Evolutionary conservation across 208 protist genomes (phyloP).

Genomic region (Naegleria lovaniensis): DNA sequence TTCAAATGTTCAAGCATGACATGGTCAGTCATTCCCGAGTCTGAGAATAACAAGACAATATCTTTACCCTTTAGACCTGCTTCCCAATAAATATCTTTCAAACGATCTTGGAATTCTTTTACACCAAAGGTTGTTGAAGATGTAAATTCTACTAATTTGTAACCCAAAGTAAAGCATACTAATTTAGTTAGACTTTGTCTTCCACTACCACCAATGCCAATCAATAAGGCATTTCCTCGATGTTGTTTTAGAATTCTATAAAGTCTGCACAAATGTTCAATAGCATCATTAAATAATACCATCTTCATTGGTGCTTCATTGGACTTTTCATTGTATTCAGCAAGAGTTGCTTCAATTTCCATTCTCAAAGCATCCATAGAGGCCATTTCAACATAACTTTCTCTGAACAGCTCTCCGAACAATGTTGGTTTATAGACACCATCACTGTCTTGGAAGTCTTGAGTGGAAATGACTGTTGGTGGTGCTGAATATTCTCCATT

Average conservation of each 20-base stretch:
- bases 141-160: conserved; percentile 83
- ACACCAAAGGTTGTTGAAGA: conserved; percentile 86
- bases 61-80: conserved; percentile 79
- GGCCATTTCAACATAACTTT: conserved; percentile 85
- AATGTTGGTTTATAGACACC: background rate
- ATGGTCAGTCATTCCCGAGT: conserved; percentile 92
- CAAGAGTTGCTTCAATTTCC: conserved; percentile 82
- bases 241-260: conserved; percentile 89
- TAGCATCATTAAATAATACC: conserved; percentile 95
- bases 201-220: conserved; percentile 94
- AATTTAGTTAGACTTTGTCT: conserved; percentile 88
- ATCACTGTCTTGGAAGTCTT: background rate
- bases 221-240: conserved; percentile 91
- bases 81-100: conserved; percentile 90
- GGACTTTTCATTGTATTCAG: conserved; percentile 83
- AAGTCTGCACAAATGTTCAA: conserved; percentile 93
- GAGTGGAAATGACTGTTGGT: background rate
- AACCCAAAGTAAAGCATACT: conserved; percentile 87
- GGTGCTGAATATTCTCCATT: too few relatives aligned
- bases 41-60: conserved; percentile 94
- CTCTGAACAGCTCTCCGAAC: background rate
- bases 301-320: conserved; percentile 83
- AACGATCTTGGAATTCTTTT: conserved; percentile 91
- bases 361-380: conserved; percentile 71
- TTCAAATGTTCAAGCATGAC: conserved; percentile 96